A percentile compares a stretch with the other conserved stretches of the same genome.
Evolutionary conservation across 371 early-diverging fungal species (phyloP).

Genomic region (Lichtheimia corymbifera): DNA sequence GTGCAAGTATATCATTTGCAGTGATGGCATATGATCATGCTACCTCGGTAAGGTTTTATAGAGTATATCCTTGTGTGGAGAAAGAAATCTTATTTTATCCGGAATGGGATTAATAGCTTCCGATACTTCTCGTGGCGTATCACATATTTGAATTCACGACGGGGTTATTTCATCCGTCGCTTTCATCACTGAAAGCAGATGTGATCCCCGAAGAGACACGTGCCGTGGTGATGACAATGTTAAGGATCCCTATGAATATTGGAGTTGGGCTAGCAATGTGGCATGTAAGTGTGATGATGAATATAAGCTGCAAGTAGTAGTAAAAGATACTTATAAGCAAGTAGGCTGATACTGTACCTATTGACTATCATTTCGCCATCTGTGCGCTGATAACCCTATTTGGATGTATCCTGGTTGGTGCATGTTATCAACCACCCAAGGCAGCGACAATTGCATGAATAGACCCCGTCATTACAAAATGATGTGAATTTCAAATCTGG

Average conservation of each 20-base stretch:
- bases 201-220: conserved; percentile 74
- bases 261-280: conserved; percentile 68
- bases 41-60: conserved; percentile 26
- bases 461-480: no score
- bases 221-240: conserved; percentile 74
- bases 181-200: conserved; percentile 67
- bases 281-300: conserved; percentile 40
- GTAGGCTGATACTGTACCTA: no score
- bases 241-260: conserved; percentile 79
- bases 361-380: no score
- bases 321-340: no score
- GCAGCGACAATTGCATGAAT: no score
- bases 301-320: neutral
- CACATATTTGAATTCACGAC: conserved; percentile 70
- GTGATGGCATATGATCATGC: conserved; percentile 34
- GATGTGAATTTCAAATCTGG: no score
- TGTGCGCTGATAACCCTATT: no score
- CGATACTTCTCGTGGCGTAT: conserved; percentile 27
- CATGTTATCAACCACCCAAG: no score
- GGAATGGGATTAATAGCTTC: conserved; percentile 11
- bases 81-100: neutral
- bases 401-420: no score
- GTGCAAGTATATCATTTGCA: conserved; percentile 39
- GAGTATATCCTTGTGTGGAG: neutral
- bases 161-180: conserved; percentile 76